A percentile compares a stretch with the other conserved stretches of the same genome.
phyloP scores from a whole-genome alignment of 495 filamentous ascomycete genomes.

The Trichoderma reesei region DNA sequence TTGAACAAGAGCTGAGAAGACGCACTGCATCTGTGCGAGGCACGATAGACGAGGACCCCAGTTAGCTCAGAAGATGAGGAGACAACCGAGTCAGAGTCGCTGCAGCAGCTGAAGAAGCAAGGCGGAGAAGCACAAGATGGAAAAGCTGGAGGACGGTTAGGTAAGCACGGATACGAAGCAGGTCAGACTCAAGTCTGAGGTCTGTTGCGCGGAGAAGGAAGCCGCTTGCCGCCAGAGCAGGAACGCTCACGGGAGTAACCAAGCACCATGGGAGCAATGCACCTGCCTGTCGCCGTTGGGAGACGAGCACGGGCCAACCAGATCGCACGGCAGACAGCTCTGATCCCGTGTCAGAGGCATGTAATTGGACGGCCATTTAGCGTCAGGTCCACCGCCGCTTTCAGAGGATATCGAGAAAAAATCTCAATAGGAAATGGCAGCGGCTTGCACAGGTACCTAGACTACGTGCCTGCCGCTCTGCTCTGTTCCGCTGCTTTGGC shows the following conservation, averaged over 20 bases:
- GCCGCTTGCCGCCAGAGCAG: neutral
- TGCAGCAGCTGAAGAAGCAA: neutral
- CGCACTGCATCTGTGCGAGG: too few relatives aligned
- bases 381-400: neutral
- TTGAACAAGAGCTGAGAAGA: neutral
- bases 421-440: neutral
- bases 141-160: neutral
- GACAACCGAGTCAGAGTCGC: too few relatives aligned
- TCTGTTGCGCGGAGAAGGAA: neutral
- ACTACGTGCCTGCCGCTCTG: neutral
- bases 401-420: neutral
- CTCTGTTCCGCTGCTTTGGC: neutral
- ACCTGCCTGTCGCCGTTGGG: neutral
- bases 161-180: neutral
- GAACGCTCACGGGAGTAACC: neutral
- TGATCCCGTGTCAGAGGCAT: neutral
- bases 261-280: neutral
- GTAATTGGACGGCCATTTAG: neutral
- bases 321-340: neutral
- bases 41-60: too few relatives aligned
- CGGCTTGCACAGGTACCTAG: too few relatives aligned
- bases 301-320: neutral
- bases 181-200: slow-evolving; percentile 1
- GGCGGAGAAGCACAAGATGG: neutral
- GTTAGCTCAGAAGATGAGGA: too few relatives aligned